Evolutionary conservation across 331 rosid genomes (phyloP).

Genomic region (Quercus phellos): DNA sequence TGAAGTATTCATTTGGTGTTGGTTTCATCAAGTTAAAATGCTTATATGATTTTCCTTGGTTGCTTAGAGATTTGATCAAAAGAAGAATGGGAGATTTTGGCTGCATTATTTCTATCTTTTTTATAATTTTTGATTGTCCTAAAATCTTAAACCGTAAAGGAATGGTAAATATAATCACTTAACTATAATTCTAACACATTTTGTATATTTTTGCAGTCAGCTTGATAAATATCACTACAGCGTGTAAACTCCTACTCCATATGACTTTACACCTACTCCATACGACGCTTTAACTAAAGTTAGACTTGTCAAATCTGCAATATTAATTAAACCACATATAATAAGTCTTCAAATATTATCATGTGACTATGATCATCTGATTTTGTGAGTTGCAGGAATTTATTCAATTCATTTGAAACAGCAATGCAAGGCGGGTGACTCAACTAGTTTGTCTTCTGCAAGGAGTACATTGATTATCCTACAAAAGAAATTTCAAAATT

Average conservation of each 20-base stretch:
- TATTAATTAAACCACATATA: neutral
- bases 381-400: constrained; percentile 30
- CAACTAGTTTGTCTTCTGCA: constrained; percentile 47
- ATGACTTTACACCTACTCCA: neutral
- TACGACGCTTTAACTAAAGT: neutral
- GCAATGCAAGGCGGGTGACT: constrained; percentile 44
- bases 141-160: no score
- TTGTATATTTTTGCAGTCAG: constrained; percentile 5
- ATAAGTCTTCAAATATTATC: neutral
- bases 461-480: constrained; percentile 24
- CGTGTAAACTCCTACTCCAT: neutral
- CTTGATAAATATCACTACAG: no score
- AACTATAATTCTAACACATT: no score
- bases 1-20: neutral
- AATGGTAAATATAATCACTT: no score
- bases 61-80: constrained; percentile 47
- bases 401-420: constrained; percentile 45
- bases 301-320: neutral
- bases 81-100: constrained; percentile 43
- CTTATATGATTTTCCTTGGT: constrained; percentile 1
- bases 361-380: neutral
- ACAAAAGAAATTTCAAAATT: neutral
- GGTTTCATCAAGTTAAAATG: neutral
- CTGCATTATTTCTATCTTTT: constrained; percentile 42
- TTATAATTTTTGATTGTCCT: neutral